Evolutionary conservation across 73 alveolate species (phyloP), one percentile per base, ranked within the genome.

Genomic region (Urostyla sp.): DNA sequence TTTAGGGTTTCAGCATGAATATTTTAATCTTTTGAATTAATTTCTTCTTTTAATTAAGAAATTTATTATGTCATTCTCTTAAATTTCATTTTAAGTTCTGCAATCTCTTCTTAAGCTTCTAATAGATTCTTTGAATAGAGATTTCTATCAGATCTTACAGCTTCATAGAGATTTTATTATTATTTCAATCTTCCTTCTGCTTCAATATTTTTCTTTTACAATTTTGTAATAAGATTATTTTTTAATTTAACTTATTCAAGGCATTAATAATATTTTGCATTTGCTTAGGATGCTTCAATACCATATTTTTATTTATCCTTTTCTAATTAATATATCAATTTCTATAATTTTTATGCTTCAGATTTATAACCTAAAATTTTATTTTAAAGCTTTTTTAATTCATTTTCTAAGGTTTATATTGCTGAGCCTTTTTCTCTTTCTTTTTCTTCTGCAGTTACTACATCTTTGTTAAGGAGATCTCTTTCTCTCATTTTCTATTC

Each of bases 161-260:
- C 98, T 82, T 98, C 99, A 61, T 98, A 98, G 46, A 98, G 93
- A 79, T 97, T 95, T 89, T 98, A 87, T 87, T 98, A 98, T 90
- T 98, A 99, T 72, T 98, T 98, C 43, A 96, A 95, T 92, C 96
- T 98, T 34, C 99, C 98, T 79, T 96, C 98, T 0, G 98, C 98
- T 72, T 95, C 99, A 37, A 91, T 88, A 77, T 95, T 96, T 75
- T 95, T 92, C 91, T 95, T 94, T 37, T 96, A 88, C 34, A 92
- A 87, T 89, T 96, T 97, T 36, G 98, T 94, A 27, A 96, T 95
- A 27, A 94, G 87, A 66, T 96, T 94, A 73, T 94, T 97, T 88
- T 95, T 95, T 59, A 92, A 82, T 81, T 97, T 97, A 43, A 97
- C 97, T 78, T 97, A 93, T 74, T 97, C 99, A 63, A 94, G 78